Evolutionary conservation across 768 basidiomycete genomes (phyloP).

Genomic region (Leccinum imitatum): DNA sequence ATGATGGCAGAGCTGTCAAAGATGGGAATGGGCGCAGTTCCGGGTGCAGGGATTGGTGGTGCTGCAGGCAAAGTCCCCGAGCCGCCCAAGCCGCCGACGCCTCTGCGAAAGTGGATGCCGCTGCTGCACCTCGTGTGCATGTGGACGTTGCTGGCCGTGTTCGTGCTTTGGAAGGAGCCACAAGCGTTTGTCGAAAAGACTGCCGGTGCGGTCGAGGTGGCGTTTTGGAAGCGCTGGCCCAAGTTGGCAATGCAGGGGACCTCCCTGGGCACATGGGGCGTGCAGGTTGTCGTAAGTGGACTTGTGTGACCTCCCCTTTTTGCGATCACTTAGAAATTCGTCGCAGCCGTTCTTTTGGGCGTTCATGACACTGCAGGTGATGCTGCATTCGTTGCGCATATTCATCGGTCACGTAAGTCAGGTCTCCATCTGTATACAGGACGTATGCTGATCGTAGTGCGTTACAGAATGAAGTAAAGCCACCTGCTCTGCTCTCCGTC

Average conservation of each 20-base stretch:
- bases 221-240: constrained; percentile 63
- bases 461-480: constrained; percentile 54
- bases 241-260: constrained; percentile 45
- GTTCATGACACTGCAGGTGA: constrained; percentile 70
- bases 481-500: constrained; percentile 57
- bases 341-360: constrained; percentile 80
- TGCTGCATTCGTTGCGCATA: constrained; percentile 70
- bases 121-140: constrained; percentile 62
- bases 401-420: constrained; percentile 64
- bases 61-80: constrained; percentile 29
- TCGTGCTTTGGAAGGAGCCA: constrained; percentile 67
- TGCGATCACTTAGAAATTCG: background rate
- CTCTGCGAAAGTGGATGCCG: constrained; percentile 60
- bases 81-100: constrained; percentile 39
- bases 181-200: constrained; percentile 41
- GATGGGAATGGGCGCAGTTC: no score
- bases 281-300: constrained; percentile 58
- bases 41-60: constrained; percentile 3
- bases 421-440: background rate
- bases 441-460: constrained; percentile 3
- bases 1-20: no score
- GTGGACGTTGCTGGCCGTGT: constrained; percentile 66
- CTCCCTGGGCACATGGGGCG: constrained; percentile 40
- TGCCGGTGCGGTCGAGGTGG: constrained; percentile 34
- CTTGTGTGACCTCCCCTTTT: background rate